A percentile compares a stretch with the other conserved stretches of the same genome.
These are phyloP conservation scores for Hymenoscyphus scutula DNA, from an alignment of 2,329 filamentous ascomycete species.

Conservation along the genomic window DNA sequence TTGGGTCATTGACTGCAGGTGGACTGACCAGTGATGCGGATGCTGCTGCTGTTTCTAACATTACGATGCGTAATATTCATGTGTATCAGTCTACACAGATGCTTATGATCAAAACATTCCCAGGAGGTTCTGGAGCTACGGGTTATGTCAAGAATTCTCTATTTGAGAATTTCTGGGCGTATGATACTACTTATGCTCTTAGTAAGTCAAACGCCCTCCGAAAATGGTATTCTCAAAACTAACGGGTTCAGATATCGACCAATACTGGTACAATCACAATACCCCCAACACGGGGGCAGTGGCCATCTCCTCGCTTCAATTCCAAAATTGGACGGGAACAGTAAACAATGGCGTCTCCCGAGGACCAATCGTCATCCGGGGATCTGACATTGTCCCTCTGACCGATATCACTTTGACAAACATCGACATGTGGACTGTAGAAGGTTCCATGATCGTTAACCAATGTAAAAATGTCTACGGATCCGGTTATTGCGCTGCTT, in stretches of 20 bases:
- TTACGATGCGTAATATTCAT: constrained; percentile 36
- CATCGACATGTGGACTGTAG: constrained; percentile 39
- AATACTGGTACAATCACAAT: constrained; percentile 30
- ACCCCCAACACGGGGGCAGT: constrained; percentile 33
- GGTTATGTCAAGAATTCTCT: constrained; percentile 39
- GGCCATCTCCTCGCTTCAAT: constrained; percentile 26
- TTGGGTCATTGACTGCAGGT: constrained; percentile 34
- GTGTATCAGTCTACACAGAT: constrained; percentile 39
- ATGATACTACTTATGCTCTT: constrained; percentile 28
- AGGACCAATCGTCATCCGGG: constrained; percentile 35
- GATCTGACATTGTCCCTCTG: constrained; percentile 36
- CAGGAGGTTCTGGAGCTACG: constrained; percentile 35
- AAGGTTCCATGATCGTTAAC: constrained; percentile 31
- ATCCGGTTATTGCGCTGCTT: constrained; percentile 33
- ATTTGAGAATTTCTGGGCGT: constrained; percentile 35
- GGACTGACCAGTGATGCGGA: constrained; percentile 12
- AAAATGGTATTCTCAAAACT: background rate
- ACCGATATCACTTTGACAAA: constrained; percentile 36
- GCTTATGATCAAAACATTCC: constrained; percentile 41
- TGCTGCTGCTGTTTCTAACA: constrained; percentile 20
- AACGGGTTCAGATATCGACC: constrained; percentile 23
- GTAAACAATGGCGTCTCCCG: constrained; percentile 35
- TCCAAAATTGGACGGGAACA: constrained; percentile 37
- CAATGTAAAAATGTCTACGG: constrained; percentile 40
- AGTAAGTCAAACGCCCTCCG: constrained; percentile 13